Base-by-base conservation (phyloP, 805 yeast genomes). In the Zygotorulaspora danielsina region DNA sequence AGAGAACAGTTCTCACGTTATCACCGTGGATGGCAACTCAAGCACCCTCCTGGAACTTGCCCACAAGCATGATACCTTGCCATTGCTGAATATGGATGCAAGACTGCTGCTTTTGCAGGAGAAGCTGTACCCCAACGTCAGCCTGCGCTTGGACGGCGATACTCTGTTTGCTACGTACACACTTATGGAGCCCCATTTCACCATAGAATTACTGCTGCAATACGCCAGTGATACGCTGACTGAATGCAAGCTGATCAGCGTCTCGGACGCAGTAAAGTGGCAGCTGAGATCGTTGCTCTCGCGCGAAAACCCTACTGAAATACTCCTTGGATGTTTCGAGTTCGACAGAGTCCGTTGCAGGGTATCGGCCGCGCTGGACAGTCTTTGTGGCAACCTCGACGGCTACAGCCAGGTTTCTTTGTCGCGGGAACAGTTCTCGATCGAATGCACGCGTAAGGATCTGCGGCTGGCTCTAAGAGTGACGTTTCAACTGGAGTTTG, bases 31-130 rank as follows among this genome's bases (percentile, higher is more conserved):
- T 36, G 61, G 59, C 2, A 18, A 22, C 3, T 41, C 54, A 2
- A 26, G 35, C 12, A 32, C 54, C 10, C 47, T 50, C 20, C 35
- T 43, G 1, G 62, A 57, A 34, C 40, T 55, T 18, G 35, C 35
- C 6, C 11, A 41, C 17, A 58, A 57, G 34, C 50, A 45, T 36
- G 63, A 58, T 34, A 52, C 60, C 2, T 26, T 58, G 36, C 63
- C 64, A 2, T 19, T 59, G 16, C 38, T 56, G 19, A 55, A 57
- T 32, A 49, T 51, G 48, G 42, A 49, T 13, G 13, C 45, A 27
- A 33, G 64, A 21, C 34, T 55, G 20, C 18, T 41, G 18, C 47
- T 48, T 38, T 21, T 59, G 31, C 37, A 19, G 24, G 35, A 48
- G 5, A 36, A 34, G 32, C 17, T 49, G 25, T 55, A 51, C 36